A percentile compares a stretch with the other conserved stretches of the same genome.
phyloP scores from a whole-genome alignment of 1,139 yeast genomes.

The Candida dubliniensis region DNA sequence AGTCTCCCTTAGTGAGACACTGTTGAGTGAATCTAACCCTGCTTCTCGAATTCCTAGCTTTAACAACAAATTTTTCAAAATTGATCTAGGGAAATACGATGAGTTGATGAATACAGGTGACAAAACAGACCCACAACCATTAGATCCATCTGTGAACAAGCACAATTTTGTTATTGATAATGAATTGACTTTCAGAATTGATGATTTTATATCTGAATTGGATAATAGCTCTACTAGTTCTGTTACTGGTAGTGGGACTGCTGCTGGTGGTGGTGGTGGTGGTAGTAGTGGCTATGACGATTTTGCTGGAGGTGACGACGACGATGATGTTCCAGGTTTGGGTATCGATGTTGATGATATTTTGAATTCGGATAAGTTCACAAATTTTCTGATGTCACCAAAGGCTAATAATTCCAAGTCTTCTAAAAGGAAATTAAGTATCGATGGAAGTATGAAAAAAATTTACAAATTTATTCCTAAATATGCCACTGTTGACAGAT shows the following conservation, averaged over 20 bases:
- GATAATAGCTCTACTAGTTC: constrained; percentile 19
- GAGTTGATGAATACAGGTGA: constrained; percentile 24
- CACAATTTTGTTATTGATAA: constrained; percentile 33
- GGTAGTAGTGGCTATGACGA: constrained; percentile 17
- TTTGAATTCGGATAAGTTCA: constrained; percentile 43
- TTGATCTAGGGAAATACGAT: constrained; percentile 39
- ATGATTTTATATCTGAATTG: constrained; percentile 34
- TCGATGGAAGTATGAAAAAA: constrained; percentile 6
- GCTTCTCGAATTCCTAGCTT: constrained; percentile 34
- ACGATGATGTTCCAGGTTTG: constrained; percentile 42
- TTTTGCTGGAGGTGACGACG: constrained; percentile 28
- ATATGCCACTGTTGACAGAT: constrained; percentile 40
- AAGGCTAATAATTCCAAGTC: constrained; percentile 7
- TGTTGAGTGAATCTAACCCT: constrained; percentile 18
- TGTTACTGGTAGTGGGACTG: neutral
- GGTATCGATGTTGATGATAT: constrained; percentile 51
- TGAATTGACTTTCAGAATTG: constrained; percentile 39
- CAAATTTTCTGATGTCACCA: constrained; percentile 29
- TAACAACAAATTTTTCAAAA: constrained; percentile 39
- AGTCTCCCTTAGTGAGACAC: constrained; percentile 1
- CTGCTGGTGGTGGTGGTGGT: neutral
- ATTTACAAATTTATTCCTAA: constrained; percentile 35
- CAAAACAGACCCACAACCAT: constrained; percentile 15
- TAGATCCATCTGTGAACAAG: constrained; percentile 21
- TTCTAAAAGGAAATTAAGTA: neutral